These are phyloP conservation scores for Friedmanniomyces endolithicus DNA, from an alignment of 495 filamentous ascomycete species.

Conservation along the genomic window DNA sequence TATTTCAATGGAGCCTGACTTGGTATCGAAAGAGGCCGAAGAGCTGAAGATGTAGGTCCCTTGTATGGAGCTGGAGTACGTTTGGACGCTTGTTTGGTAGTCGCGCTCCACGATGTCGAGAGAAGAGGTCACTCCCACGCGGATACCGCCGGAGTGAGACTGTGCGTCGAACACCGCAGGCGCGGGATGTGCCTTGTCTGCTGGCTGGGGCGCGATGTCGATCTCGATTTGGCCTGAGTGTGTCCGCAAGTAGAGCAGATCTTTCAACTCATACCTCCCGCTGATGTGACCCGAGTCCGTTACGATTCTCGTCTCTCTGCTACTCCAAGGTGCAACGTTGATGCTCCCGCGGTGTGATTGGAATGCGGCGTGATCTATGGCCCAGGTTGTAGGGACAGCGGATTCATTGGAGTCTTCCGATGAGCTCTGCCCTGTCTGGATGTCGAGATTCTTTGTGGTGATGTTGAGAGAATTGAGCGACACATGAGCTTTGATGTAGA, in stretches of 20 bases:
- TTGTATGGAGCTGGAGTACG: constrained; percentile 17
- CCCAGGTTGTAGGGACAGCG: background rate
- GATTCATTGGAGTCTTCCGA: background rate
- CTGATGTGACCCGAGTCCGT: constrained; percentile 21
- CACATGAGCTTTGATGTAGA: background rate
- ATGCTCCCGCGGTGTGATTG: background rate
- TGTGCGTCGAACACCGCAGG: constrained; percentile 21
- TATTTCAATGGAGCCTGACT: constrained; percentile 21
- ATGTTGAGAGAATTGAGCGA: background rate
- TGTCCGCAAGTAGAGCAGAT: constrained; percentile 24
- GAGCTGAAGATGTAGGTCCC: constrained; percentile 27
- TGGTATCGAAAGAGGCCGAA: constrained; percentile 10
- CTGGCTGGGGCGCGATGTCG: constrained; percentile 21
- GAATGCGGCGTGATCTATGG: background rate
- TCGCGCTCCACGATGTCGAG: constrained; percentile 22
- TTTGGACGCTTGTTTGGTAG: constrained; percentile 21
- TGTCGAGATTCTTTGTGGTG: background rate
- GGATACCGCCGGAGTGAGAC: constrained; percentile 22
- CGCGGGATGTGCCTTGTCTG: constrained; percentile 2
- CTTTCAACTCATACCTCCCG: constrained; percentile 24
- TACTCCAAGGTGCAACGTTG: constrained; percentile 3
- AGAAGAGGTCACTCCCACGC: constrained; percentile 14
- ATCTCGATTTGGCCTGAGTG: constrained; percentile 23
- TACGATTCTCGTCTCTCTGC: constrained; percentile 23
- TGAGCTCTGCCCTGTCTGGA: background rate